Percentiles rank a stretch among this genome's conserved stretches.
These are phyloP conservation scores for Salix caprea DNA, from an alignment of 345 rosid species.

Conservation along the genomic window DNA sequence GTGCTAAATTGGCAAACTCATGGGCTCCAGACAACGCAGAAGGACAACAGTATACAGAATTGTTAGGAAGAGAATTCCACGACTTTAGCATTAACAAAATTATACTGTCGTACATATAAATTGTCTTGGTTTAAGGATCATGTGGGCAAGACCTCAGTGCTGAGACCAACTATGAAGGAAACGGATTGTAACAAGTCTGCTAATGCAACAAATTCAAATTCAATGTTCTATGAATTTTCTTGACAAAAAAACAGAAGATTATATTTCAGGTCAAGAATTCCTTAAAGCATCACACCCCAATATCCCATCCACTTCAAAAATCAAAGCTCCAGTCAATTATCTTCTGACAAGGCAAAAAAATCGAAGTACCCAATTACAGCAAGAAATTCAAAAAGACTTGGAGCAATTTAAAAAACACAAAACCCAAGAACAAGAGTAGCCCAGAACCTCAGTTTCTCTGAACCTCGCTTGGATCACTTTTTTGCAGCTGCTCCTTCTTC, in stretches of 20 bases:
- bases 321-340: too few species aligned
- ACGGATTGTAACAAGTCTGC: neutral
- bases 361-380: too few species aligned
- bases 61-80: neutral
- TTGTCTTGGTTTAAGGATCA: neutral
- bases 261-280: too few species aligned
- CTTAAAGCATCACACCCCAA: too few species aligned
- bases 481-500: slow-evolving; percentile 22
- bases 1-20: neutral
- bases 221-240: neutral
- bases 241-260: too few species aligned
- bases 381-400: too few species aligned
- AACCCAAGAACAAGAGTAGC: too few species aligned
- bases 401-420: too few species aligned
- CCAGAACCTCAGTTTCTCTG: too few species aligned
- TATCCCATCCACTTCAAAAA: too few species aligned
- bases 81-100: neutral
- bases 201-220: neutral
- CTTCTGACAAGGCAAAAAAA: too few species aligned
- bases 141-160: neutral
- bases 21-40: neutral
- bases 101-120: too few species aligned
- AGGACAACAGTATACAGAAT: neutral
- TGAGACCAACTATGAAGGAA: neutral
- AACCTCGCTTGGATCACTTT: neutral